A percentile compares a stretch with the other conserved stretches of the same genome.
Evolutionary conservation across 768 basidiomycete genomes (phyloP).

Genomic region (Auriscalpium microsporum): DNA sequence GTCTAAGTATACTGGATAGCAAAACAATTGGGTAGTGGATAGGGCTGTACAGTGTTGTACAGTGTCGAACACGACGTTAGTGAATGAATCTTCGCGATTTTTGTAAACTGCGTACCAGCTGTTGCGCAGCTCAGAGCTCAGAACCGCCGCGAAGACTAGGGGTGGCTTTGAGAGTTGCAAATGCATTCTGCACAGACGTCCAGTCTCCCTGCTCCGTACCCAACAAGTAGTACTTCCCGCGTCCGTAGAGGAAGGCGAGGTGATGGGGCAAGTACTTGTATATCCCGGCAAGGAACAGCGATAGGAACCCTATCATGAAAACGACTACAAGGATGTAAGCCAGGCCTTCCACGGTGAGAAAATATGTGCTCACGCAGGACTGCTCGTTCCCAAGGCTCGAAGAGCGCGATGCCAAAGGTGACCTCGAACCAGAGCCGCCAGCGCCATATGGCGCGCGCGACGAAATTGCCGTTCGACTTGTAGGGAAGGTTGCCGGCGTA

Average conservation of each 20-base stretch:
- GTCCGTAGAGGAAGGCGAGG: conserved; percentile 39
- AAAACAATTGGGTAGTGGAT: no score
- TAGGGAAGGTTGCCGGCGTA: conserved; percentile 11
- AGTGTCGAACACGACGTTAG: no score
- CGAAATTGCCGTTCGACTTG: conserved; percentile 17
- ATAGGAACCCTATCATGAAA: conserved; percentile 30
- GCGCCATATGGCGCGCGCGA: conserved; percentile 36
- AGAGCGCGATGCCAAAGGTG: conserved; percentile 49
- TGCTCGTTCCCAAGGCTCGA: conserved; percentile 54
- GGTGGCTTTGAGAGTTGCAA: neutral
- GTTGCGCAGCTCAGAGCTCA: no score
- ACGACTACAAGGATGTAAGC: neutral
- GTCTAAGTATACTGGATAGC: no score
- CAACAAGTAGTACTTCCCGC: conserved; percentile 56
- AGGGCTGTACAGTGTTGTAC: no score
- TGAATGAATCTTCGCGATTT: no score
- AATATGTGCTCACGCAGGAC: neutral
- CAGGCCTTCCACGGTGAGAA: neutral
- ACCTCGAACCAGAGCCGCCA: conserved; percentile 48
- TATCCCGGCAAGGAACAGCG: conserved; percentile 41
- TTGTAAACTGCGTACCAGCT: no score
- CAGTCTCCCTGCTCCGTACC: conserved; percentile 33
- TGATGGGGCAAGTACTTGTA: conserved; percentile 53
- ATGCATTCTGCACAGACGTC: neutral
- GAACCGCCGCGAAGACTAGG: neutral